A percentile compares a stretch with the other conserved stretches of the same genome.
Evolutionary conservation across 2,329 filamentous ascomycete species (phyloP).

Genomic region (Blastomyces gilchristii): DNA sequence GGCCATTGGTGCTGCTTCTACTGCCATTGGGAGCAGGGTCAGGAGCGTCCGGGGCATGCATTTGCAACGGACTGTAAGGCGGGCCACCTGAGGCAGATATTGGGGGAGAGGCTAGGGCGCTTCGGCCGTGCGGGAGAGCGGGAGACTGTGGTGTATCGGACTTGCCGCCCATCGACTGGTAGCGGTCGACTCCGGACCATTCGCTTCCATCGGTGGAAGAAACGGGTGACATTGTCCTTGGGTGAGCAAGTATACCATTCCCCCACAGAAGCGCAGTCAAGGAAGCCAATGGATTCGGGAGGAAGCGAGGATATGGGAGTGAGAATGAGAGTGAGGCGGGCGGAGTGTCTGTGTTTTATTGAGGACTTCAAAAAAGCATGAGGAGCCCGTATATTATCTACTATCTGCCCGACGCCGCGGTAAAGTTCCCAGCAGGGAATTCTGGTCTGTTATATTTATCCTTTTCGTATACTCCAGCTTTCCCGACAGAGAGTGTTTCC

Average conservation of each 20-base stretch:
- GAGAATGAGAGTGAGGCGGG: neutral
- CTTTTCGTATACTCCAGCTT: neutral
- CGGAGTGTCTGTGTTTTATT: neutral
- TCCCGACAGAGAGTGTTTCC: neutral
- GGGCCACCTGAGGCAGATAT: conserved; percentile 44
- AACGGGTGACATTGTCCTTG: conserved; percentile 70
- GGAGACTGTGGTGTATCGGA: conserved; percentile 33
- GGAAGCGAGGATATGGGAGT: neutral
- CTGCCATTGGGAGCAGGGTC: neutral
- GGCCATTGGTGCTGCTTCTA: conserved; percentile 18
- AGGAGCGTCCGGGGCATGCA: conserved; percentile 10
- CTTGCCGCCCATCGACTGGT: conserved; percentile 44
- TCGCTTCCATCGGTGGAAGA: conserved; percentile 77
- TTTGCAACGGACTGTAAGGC: conserved; percentile 25
- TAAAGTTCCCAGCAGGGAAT: neutral
- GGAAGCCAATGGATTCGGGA: neutral
- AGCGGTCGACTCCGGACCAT: conserved; percentile 62
- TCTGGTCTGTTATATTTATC: neutral
- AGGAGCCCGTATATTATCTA: neutral
- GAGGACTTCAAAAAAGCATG: neutral
- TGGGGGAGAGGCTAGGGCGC: conserved; percentile 55
- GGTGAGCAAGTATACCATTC: conserved; percentile 51
- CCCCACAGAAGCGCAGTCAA: neutral
- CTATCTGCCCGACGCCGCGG: neutral
- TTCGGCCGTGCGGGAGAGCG: conserved; percentile 39